Percentiles rank a stretch among this genome's conserved stretches.
Conservation (phyloP, 441 rosid species). For the Kokia cookei region DNA sequence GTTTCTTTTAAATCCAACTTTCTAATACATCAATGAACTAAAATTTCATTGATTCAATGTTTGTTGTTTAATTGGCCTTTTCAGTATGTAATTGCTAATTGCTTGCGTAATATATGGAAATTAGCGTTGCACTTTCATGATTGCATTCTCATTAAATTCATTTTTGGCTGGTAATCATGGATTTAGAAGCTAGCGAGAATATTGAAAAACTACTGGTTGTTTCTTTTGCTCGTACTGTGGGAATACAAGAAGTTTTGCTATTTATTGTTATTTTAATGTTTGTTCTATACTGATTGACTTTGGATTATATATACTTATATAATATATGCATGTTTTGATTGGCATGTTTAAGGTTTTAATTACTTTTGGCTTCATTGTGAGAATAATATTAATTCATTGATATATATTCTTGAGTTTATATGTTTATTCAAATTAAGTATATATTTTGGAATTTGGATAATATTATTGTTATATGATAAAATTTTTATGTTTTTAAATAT, state of each 20-base stretch:
- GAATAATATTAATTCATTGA: too few relatives aligned
- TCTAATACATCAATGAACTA: background rate
- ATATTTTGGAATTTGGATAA: too few relatives aligned
- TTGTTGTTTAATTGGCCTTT: background rate
- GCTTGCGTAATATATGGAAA: background rate
- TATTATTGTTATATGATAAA: too few relatives aligned
- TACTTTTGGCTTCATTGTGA: too few relatives aligned
- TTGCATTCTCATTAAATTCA: too few relatives aligned
- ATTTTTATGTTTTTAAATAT: too few relatives aligned
- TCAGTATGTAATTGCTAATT: background rate
- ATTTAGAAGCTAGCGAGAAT: background rate
- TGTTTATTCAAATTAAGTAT: too few relatives aligned
- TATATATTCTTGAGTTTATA: too few relatives aligned
- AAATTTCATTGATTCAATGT: background rate
- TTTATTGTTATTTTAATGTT: background rate
- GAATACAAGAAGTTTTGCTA: background rate
- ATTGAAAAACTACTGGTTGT: background rate
- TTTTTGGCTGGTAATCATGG: background rate
- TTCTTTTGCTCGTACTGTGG: background rate
- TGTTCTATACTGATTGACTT: background rate
- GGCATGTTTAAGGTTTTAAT: too few relatives aligned
- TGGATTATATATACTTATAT: too few relatives aligned
- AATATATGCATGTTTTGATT: too few relatives aligned
- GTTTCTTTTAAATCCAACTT: background rate
- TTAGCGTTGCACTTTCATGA: background rate